phyloP scores from a whole-genome alignment of 192 early-diverging fungal species.

The Chytriomyces hyalinus region DNA sequence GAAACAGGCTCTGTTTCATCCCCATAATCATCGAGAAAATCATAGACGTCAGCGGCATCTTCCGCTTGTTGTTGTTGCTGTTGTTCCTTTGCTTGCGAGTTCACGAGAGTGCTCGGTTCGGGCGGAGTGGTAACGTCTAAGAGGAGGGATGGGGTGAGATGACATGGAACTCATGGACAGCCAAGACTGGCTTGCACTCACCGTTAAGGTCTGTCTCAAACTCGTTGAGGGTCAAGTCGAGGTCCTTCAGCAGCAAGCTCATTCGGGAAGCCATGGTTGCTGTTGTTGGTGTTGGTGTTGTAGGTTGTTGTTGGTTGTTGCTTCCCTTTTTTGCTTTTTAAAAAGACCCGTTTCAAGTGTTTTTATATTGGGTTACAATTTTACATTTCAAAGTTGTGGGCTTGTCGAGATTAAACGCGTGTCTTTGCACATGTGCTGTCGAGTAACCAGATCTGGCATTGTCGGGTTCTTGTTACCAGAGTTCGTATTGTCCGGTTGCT shows the following conservation, averaged over 20 bases:
- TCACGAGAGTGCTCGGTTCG: background rate
- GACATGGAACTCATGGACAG: background rate
- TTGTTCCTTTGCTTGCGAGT: background rate
- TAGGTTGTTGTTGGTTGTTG: background rate
- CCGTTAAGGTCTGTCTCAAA: background rate
- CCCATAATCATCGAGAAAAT: background rate
- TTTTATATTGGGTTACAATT: background rate
- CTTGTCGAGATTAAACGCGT: no score
- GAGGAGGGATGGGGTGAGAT: background rate
- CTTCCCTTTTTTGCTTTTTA: background rate
- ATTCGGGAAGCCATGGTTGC: background rate
- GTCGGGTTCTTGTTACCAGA: no score
- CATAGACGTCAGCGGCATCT: background rate
- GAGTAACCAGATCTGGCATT: no score
- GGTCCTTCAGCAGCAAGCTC: background rate
- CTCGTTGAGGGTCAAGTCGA: background rate
- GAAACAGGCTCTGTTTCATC: background rate
- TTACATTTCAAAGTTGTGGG: no score
- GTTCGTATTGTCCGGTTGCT: no score
- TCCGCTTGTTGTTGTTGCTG: background rate
- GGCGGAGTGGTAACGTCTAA: background rate
- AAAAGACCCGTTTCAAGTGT: no score
- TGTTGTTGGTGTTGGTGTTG: no score
- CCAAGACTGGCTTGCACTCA: background rate
- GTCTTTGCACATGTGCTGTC: no score